Conservation (phyloP, 345 rosid genomes). For the Eucalyptus decipiens region DNA sequence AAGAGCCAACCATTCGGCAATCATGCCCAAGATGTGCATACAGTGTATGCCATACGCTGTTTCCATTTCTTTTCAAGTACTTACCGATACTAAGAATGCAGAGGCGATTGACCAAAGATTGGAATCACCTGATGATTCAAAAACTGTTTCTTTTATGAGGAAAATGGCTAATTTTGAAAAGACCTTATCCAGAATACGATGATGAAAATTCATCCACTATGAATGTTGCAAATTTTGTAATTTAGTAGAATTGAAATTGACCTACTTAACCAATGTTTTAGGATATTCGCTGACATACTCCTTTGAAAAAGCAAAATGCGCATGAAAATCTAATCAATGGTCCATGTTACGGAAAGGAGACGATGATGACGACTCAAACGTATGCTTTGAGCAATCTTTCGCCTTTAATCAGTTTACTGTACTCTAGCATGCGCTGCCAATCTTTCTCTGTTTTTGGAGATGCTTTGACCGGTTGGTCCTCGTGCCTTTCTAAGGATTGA, state of each 20-base stretch:
- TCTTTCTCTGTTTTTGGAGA: background rate
- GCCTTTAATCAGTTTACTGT: background rate
- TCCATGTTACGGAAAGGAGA: background rate
- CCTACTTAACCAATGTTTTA: background rate
- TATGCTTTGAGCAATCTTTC: background rate
- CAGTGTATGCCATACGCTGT: too few relatives aligned
- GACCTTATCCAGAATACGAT: accelerated
- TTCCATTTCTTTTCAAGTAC: background rate
- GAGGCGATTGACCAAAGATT: background rate
- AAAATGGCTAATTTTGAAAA: background rate
- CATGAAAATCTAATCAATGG: background rate
- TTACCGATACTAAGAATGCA: background rate
- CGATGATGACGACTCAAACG: background rate
- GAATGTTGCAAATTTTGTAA: background rate
- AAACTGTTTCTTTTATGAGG: background rate
- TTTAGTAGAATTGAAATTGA: background rate
- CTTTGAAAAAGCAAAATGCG: background rate
- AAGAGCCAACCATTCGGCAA: background rate
- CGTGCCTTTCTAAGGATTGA: background rate
- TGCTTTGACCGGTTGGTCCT: background rate
- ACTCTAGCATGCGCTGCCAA: background rate
- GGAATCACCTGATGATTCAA: background rate
- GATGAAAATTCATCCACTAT: background rate
- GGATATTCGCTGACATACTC: background rate
- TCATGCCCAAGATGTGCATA: background rate